Evolutionary conservation across 140 eudicot species (phyloP).

Genomic region (Stevia rebaudiana): DNA sequence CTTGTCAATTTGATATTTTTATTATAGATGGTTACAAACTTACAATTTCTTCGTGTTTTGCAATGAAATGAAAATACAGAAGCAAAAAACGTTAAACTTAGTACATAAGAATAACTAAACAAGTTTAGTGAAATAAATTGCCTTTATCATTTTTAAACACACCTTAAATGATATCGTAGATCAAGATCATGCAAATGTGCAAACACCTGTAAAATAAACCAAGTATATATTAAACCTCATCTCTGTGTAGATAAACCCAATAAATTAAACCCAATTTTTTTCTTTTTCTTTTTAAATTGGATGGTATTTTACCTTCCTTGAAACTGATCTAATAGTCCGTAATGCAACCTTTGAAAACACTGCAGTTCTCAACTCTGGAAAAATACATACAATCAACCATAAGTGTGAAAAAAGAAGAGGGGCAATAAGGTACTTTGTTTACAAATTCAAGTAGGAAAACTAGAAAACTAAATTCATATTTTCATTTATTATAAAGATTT

Average conservation of each 20-base stretch:
- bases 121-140: background rate
- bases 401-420: slow-evolving; percentile 10
- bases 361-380: slow-evolving; percentile 87
- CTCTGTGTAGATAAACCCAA: background rate
- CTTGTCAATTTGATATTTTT: background rate
- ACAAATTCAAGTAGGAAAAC: background rate
- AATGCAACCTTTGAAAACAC: slow-evolving; percentile 94
- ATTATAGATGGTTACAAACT: background rate
- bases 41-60: background rate
- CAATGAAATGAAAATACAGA: background rate
- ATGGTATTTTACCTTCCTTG: slow-evolving; percentile 57
- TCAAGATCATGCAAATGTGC: slow-evolving; percentile 93
- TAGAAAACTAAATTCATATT: slow-evolving; percentile 8
- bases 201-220: slow-evolving; percentile 67
- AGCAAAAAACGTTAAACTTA: background rate
- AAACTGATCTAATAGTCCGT: slow-evolving; percentile 84
- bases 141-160: slow-evolving; percentile 7
- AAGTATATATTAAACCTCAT: slow-evolving; percentile 5
- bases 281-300: no score
- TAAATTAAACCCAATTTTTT: no score
- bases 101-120: background rate
- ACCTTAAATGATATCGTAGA: slow-evolving; percentile 88
- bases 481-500: slow-evolving; percentile 8
- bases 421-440: background rate
- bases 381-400: background rate